These are phyloP conservation scores for Prunus yedoensis DNA, from an alignment of 331 rosid species.

Conservation along the genomic window DNA sequence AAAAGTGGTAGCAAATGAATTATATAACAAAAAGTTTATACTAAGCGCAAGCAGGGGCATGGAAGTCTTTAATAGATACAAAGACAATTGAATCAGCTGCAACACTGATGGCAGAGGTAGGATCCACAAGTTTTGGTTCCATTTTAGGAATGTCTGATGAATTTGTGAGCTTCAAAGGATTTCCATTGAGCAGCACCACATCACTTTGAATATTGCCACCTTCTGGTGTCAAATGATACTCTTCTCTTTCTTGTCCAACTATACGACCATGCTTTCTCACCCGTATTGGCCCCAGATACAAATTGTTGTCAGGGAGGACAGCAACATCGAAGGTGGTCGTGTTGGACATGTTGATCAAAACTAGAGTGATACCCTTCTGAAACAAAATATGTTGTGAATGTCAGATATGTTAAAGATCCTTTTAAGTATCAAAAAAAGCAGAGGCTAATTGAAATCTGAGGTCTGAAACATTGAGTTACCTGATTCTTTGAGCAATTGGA, in stretches of 20 bases:
- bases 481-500: constrained; percentile 54
- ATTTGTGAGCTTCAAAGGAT: constrained; percentile 43
- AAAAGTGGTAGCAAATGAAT: too few relatives aligned
- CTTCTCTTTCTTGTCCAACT: constrained; percentile 33
- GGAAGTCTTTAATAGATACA: constrained; percentile 31
- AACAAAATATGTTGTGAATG: neutral
- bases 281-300: neutral
- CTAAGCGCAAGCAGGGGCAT: constrained; percentile 52
- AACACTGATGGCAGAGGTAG: constrained; percentile 34
- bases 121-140: constrained; percentile 37
- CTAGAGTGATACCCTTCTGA: constrained; percentile 49
- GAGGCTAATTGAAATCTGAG: neutral
- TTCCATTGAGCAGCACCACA: constrained; percentile 55
- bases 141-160: constrained; percentile 43
- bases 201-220: constrained; percentile 56
- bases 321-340: constrained; percentile 39
- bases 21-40: neutral
- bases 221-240: constrained; percentile 68
- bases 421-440: neutral
- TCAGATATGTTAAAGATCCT: neutral
- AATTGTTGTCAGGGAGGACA: constrained; percentile 31
- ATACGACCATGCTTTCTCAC: neutral
- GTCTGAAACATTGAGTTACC: constrained; percentile 26
- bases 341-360: constrained; percentile 64
- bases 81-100: constrained; percentile 48